Percentiles rank a stretch among this genome's conserved stretches.
Conservation (phyloP, 495 filamentous ascomycete species). For the Ramalina peruviana region DNA sequence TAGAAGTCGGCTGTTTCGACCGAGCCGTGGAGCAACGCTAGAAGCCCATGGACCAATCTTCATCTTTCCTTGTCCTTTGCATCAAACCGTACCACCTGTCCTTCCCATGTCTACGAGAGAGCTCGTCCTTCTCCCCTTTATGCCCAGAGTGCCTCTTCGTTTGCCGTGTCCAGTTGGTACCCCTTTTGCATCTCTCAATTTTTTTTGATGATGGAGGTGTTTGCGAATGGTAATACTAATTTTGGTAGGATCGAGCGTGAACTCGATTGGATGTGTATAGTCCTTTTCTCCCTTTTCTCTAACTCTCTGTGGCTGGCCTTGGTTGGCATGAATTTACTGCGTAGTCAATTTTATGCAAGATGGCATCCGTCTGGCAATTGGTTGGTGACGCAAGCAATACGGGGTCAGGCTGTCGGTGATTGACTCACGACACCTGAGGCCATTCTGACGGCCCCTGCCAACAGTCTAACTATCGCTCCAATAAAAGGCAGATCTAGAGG, state of each 20-base stretch:
- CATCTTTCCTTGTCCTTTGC: conserved; percentile 13
- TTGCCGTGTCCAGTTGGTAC: conserved; percentile 28
- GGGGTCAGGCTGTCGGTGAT: too few relatives aligned
- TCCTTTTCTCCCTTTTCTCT: conserved; percentile 5
- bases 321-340: conserved; percentile 26
- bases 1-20: conserved; percentile 76
- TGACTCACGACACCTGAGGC: too few relatives aligned
- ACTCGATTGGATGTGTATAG: conserved; percentile 21
- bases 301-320: conserved; percentile 16
- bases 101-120: conserved; percentile 87
- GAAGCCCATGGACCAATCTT: conserved; percentile 17
- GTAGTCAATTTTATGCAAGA: too few relatives aligned
- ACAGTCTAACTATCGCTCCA: too few relatives aligned
- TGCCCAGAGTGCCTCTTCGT: conserved; percentile 71
- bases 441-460: too few relatives aligned
- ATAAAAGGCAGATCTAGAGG: too few relatives aligned
- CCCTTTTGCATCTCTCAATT: conserved; percentile 85
- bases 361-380: too few relatives aligned
- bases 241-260: conserved; percentile 39
- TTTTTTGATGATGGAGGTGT: conserved; percentile 85
- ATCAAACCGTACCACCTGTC: conserved; percentile 41
- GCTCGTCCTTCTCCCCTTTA: conserved; percentile 80
- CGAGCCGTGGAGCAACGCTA: conserved; percentile 71
- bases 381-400: too few relatives aligned
- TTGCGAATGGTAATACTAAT: conserved; percentile 83